Conservation (phyloP, 2,329 filamentous ascomycete genomes). For the Bisporella sp. region DNA sequence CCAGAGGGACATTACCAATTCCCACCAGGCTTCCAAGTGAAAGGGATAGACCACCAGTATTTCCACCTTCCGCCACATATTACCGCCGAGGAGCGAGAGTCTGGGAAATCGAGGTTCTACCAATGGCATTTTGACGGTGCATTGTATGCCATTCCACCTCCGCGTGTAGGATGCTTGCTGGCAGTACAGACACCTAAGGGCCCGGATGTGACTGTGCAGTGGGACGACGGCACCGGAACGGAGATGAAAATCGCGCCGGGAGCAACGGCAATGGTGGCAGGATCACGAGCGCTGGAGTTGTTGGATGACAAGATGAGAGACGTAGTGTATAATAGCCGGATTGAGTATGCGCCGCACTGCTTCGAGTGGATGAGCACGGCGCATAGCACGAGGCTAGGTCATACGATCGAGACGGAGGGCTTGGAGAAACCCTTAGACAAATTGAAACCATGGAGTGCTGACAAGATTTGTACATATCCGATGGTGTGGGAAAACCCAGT, state of each 20-base stretch:
- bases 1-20: constrained; percentile 30
- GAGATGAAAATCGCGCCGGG: constrained; percentile 28
- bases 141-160: constrained; percentile 30
- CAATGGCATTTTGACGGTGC: constrained; percentile 32
- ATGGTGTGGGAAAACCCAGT: constrained; percentile 33
- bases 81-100: constrained; percentile 26
- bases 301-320: constrained; percentile 22
- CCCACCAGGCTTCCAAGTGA: constrained; percentile 31
- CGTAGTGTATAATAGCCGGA: constrained; percentile 25
- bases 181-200: constrained; percentile 30
- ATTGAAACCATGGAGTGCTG: constrained; percentile 24
- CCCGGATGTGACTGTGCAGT: constrained; percentile 19
- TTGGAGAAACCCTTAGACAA: constrained; percentile 25
- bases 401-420: constrained; percentile 23
- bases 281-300: constrained; percentile 16
- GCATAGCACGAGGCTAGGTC: constrained; percentile 27
- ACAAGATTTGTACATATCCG: constrained; percentile 28
- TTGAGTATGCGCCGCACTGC: constrained; percentile 31
- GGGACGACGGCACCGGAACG: constrained; percentile 30
- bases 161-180: constrained; percentile 30
- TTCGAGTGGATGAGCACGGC: constrained; percentile 33
- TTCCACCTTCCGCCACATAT: constrained; percentile 34
- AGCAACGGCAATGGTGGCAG: constrained; percentile 28
- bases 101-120: constrained; percentile 29
- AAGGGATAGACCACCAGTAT: constrained; percentile 30